Conservation (phyloP, 2,329 filamentous ascomycete genomes). For the Stachybotrys chlorohalonatus region DNA sequence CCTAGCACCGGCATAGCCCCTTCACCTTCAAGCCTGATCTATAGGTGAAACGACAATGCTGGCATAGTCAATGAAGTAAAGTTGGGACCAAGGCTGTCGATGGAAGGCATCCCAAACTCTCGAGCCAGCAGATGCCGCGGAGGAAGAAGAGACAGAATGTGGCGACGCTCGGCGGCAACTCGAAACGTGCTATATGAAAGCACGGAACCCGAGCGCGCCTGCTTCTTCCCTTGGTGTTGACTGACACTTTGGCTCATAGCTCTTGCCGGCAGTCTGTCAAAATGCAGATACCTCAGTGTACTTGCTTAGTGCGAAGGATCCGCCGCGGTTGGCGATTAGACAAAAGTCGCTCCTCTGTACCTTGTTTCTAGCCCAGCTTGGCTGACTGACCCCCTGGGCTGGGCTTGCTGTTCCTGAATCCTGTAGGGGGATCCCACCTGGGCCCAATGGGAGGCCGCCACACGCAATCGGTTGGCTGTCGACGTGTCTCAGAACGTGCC, state of each 20-base stretch:
- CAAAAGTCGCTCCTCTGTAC: neutral
- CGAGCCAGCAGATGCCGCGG: too few relatives aligned
- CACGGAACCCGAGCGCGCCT: neutral
- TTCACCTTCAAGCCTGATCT: too few relatives aligned
- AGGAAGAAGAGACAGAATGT: neutral
- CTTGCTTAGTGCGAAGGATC: neutral
- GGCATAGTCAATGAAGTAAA: too few relatives aligned
- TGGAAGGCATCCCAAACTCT: too few relatives aligned
- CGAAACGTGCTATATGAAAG: neutral
- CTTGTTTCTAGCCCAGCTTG: neutral
- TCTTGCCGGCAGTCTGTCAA: too few relatives aligned
- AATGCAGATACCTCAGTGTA: neutral
- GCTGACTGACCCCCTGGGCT: neutral
- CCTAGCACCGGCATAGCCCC: too few relatives aligned
- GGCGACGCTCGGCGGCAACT: neutral
- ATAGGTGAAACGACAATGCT: too few relatives aligned
- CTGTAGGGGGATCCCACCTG: neutral
- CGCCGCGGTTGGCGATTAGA: neutral
- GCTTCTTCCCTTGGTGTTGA: neutral
- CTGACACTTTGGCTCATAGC: too few relatives aligned
- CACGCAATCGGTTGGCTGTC: conserved; percentile 17
- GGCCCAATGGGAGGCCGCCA: conserved; percentile 2
- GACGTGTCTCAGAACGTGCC: conserved; percentile 21
- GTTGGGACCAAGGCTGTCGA: too few relatives aligned
- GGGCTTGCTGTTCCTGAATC: neutral